A percentile compares a stretch with the other conserved stretches of the same genome.
Evolutionary conservation across 805 yeast species (phyloP).

Genomic region (Blastobotrys mokoenaii): DNA sequence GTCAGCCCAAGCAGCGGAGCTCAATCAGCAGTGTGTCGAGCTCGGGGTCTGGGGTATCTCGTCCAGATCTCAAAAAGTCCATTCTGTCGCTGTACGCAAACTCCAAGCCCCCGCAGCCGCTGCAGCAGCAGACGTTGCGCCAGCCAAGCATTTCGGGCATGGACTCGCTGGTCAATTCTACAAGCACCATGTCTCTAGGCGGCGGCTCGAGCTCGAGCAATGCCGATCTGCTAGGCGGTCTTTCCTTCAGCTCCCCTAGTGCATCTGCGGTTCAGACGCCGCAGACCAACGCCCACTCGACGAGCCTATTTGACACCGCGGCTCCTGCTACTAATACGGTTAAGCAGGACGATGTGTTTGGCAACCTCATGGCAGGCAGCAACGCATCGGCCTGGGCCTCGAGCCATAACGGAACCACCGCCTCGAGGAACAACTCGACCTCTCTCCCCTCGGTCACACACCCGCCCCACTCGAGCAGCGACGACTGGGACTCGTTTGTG

Average conservation of each 20-base stretch:
- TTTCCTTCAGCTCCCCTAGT: too few relatives aligned
- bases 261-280: too few relatives aligned
- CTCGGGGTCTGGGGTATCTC: constrained; percentile 25
- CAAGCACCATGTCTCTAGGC: constrained; percentile 13
- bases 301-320: neutral
- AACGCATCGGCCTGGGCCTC: constrained; percentile 13
- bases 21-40: constrained; percentile 11
- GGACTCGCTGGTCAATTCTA: constrained; percentile 8
- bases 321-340: constrained; percentile 1
- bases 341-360: constrained; percentile 4
- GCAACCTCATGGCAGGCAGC: constrained; percentile 4
- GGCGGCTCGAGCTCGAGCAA: constrained; percentile 2
- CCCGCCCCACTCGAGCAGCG: constrained; percentile 2
- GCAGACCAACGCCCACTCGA: too few relatives aligned
- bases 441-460: neutral
- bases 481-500: constrained; percentile 18
- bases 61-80: constrained; percentile 88
- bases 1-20: constrained; percentile 9
- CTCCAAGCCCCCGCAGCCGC: constrained; percentile 5
- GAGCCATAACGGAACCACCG: neutral
- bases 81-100: constrained; percentile 75
- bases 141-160: constrained; percentile 8
- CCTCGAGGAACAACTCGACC: constrained; percentile 1
- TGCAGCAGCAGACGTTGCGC: constrained; percentile 3
- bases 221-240: too few relatives aligned